These are phyloP conservation scores for Kluyveromyces starmeri DNA, from an alignment of 805 yeast genomes.

Conservation along the genomic window DNA sequence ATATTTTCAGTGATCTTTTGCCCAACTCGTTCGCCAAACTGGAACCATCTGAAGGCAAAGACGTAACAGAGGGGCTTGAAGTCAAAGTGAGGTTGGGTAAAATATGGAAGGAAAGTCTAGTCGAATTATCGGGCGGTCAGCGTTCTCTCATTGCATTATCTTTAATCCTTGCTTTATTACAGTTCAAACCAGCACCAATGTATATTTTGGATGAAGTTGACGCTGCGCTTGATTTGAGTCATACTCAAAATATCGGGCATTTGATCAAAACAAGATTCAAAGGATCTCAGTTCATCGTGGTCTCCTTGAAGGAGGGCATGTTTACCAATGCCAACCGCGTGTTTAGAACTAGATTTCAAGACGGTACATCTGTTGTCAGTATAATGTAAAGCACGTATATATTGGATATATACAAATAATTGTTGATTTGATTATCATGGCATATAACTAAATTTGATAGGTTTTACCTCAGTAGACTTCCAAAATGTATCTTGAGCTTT, in stretches of 20 bases:
- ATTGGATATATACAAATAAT: background rate
- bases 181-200: conserved; percentile 98
- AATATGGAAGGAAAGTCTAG: conserved; percentile 93
- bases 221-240: conserved; percentile 94
- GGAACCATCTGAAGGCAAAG: conserved; percentile 70
- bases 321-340: conserved; percentile 94
- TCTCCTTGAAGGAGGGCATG: conserved; percentile 96
- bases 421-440: background rate
- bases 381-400: conserved; percentile 38
- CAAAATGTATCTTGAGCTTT: conserved; percentile 79
- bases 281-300: conserved; percentile 94
- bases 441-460: background rate
- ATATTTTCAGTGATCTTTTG: conserved; percentile 75
- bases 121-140: conserved; percentile 96
- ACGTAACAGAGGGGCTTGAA: conserved; percentile 83
- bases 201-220: conserved; percentile 96
- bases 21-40: conserved; percentile 88
- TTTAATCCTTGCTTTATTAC: conserved; percentile 81
- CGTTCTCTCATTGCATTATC: conserved; percentile 90
- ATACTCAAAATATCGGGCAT: conserved; percentile 96
- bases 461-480: conserved; percentile 69
- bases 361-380: conserved; percentile 89
- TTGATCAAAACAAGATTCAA: conserved; percentile 89
- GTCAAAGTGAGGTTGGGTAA: conserved; percentile 83
- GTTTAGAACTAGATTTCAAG: conserved; percentile 88